phyloP scores from a whole-genome alignment of 129 eudicot genomes.

The Rutidosis leptorrhynchoides region DNA sequence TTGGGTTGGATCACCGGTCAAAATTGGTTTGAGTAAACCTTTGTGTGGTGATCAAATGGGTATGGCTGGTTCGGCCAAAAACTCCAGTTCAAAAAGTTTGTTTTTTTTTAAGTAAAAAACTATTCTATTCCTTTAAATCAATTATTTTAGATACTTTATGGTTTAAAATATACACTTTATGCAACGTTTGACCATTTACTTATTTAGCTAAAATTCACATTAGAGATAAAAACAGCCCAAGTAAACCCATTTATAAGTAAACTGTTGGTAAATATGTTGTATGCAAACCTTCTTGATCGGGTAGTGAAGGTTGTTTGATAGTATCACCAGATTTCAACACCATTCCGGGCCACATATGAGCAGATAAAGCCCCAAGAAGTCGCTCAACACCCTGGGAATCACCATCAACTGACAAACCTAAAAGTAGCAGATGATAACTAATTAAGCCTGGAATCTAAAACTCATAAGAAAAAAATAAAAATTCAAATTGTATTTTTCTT shows the following conservation, averaged over 20 bases:
- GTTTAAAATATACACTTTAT: not conserved
- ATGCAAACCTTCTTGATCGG: slow-evolving; percentile 62
- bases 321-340: slow-evolving; percentile 75
- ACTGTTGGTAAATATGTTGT: not conserved
- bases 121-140: not conserved
- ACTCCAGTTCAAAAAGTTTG: too few species aligned
- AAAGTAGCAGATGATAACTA: not conserved
- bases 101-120: too few species aligned
- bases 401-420: slow-evolving; percentile 90
- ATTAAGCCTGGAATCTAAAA: not conserved
- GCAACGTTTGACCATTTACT: not conserved
- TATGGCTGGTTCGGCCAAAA: too few species aligned
- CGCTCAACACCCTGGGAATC: slow-evolving; percentile 92
- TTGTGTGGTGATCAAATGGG: too few species aligned
- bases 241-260: not conserved
- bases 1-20: too few species aligned
- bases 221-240: not conserved
- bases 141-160: not conserved
- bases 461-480: not conserved
- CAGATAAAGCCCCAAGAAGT: slow-evolving; percentile 79
- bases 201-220: not conserved
- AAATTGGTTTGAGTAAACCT: too few species aligned
- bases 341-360: slow-evolving; percentile 99
- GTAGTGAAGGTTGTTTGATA: slow-evolving; percentile 62
- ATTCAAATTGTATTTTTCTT: too few species aligned